Base-by-base conservation (phyloP, 2,329 filamentous ascomycete species). In the Penicillium sp. region DNA sequence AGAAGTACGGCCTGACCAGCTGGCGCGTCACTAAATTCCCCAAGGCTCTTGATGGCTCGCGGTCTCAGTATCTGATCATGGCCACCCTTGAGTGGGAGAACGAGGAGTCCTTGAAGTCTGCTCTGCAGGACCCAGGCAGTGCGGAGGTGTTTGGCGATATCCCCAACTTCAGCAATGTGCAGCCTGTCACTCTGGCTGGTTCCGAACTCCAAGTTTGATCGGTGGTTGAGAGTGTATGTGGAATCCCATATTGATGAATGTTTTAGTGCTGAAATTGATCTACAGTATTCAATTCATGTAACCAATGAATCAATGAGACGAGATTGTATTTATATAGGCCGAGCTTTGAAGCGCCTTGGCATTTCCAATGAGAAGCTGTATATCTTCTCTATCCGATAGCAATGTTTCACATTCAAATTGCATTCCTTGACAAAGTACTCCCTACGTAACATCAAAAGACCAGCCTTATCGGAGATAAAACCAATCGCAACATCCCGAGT, bases 141-240 rank as follows among this genome's bases (percentile, higher is more conserved):
- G 33, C 53, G 10, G 33, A 13, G 21, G 38, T 61, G 31, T 59
- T 61, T 17, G 54, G 6, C 12, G 58, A 61, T 45, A 50, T 61
- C 31, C 45, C 57, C 43, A 61, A 61, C 48, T 61, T 61, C 53
- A 61, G 57, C 53, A 61, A 61, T 46, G 34, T 22, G 47, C 34
- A 52, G 34, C 56, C 58, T 34, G 33, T 61, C 19, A 59, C 57
- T 35, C 19, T 61, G 29, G 50, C 50, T 12, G 58, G 58, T 29
- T 12, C 10, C 12, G 29, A 32, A 8, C 45, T 56, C 4, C 52
- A 43, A 46, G 33, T 17, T 6, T 29, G 12, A 35, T 21, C 12
- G 3, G 4, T 28, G 7, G 12, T 17, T 31, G 28, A 29, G 13
- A 29, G 1, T 3, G 48, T 50, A 42, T 29, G 48, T 42, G 24